Conservation (phyloP, 2,329 filamentous ascomycete species). For the Tothia fuscella region DNA sequence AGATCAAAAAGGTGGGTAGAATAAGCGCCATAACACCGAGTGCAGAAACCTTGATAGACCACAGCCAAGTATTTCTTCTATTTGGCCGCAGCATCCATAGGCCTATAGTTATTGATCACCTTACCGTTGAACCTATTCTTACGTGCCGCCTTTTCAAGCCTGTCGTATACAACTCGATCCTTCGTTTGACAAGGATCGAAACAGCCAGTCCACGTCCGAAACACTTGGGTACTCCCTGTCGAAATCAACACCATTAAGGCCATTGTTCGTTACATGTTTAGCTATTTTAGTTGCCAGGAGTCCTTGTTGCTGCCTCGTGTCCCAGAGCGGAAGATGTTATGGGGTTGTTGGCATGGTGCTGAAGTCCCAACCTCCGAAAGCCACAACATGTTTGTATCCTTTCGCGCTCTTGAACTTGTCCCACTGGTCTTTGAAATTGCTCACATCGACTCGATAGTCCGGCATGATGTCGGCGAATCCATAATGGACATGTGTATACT, state of each 20-base stretch:
- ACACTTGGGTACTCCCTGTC: conserved; percentile 35
- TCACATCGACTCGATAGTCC: conserved; percentile 16
- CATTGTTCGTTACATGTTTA: conserved; percentile 15
- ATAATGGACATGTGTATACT: conserved; percentile 3
- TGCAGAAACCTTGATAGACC: too few relatives aligned
- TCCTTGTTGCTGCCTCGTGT: conserved; percentile 25
- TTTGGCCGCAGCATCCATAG: too few relatives aligned
- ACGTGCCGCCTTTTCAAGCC: too few relatives aligned
- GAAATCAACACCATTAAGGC: conserved; percentile 28
- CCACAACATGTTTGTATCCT: conserved; percentile 28
- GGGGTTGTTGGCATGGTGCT: conserved; percentile 27
- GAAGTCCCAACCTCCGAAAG: conserved; percentile 35
- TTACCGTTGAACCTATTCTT: too few relatives aligned
- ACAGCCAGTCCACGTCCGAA: conserved; percentile 27
- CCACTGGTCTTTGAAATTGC: conserved; percentile 19
- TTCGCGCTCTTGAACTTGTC: conserved; percentile 20
- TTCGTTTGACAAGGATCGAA: conserved; percentile 18
- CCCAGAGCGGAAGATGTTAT: conserved; percentile 27
- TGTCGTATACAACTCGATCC: conserved; percentile 27
- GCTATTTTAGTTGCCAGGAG: conserved; percentile 19
- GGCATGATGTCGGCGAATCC: conserved; percentile 25
- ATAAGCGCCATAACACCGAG: too few relatives aligned
- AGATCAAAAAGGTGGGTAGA: too few relatives aligned
- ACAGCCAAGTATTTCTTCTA: too few relatives aligned
- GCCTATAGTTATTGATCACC: too few relatives aligned